A percentile compares a stretch with the other conserved stretches of the same genome.
These are phyloP conservation scores for Naganishia liquefaciens DNA, from an alignment of 1,284 basidiomycete species.

Conservation along the genomic window DNA sequence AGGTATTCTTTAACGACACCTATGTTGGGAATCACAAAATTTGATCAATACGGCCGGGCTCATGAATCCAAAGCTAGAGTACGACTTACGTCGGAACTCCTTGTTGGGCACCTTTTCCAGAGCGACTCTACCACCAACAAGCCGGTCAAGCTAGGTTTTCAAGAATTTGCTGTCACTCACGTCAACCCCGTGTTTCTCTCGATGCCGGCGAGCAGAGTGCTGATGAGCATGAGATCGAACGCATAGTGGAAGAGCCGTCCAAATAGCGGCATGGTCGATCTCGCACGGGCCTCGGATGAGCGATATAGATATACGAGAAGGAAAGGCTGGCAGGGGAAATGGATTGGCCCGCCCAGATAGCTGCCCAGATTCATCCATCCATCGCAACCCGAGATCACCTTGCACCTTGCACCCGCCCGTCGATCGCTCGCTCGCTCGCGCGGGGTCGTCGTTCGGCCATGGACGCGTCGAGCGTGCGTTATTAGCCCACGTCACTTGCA, in stretches of 20 bases:
- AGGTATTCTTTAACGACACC: conserved; percentile 72
- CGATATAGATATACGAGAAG: too few species aligned
- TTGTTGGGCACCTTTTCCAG: conserved; percentile 74
- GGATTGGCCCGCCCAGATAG: too few species aligned
- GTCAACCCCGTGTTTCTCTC: conserved; percentile 76
- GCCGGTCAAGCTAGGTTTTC: neutral
- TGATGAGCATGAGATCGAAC: conserved; percentile 73
- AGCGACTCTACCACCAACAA: conserved; percentile 45
- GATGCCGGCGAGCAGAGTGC: conserved; percentile 74
- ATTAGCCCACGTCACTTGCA: too few species aligned
- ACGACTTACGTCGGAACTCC: conserved; percentile 69
- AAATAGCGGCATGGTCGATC: conserved; percentile 23
- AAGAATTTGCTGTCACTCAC: conserved; percentile 56
- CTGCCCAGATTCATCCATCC: too few species aligned
- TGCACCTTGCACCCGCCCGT: too few species aligned
- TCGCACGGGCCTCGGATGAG: too few species aligned
- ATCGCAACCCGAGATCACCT: too few species aligned
- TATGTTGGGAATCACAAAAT: conserved; percentile 43
- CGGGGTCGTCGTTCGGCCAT: too few species aligned
- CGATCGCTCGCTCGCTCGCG: too few species aligned
- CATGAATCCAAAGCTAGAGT: too few species aligned
- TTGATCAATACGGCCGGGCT: neutral
- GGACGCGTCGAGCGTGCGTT: too few species aligned
- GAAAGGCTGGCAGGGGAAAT: too few species aligned
- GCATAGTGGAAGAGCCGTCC: conserved; percentile 65